Evolutionary conservation across 306 rosid species (phyloP), one percentile per base, ranked within the genome.

Genomic region (Medicago ruthenica): DNA sequence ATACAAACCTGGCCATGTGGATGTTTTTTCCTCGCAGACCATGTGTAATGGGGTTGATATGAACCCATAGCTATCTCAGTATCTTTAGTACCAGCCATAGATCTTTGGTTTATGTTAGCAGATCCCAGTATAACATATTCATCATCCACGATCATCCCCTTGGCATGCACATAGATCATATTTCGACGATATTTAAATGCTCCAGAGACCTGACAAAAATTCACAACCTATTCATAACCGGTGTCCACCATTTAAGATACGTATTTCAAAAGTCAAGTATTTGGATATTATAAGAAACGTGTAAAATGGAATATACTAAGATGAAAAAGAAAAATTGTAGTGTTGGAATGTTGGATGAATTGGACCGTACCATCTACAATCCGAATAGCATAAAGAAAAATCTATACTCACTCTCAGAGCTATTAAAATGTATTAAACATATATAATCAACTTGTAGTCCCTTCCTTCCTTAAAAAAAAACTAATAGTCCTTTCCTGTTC

Each of bases 11-110:
- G 99, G 21, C 99, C 97, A 7, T 9, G 42, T 20, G 99, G 97
- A 64, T 89, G 97, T 66, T 62, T 81, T 79, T 79, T 71, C 83
- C 72, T 85, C 9, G 36, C 81, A 27, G 78, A 84, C 99, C 99
- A 90, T 24, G 96, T 81, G 76, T 92, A 71, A 87, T 90, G 89
- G 31, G 98, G 97, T 75, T 92, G 99, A 84, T 92, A 95, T n/a
- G 97, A 80, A 59, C 97, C 99, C 91, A 89, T 90, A 50, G 98
- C 99, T 78, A 95, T 89, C 93, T 95, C 99, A 2, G 99, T 95
- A 83, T 92, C 99, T 81, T 89, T 95, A 17, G 97, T 78, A 65
- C 98, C 99, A 54, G 97, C 99, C 97, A 95, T 70, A 58, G 99
- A 95, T 84, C 99, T 88, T 84, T 95, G 99, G 83, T 95, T 95